Conservation (phyloP, 2,329 filamentous ascomycete species). For the Coleophoma eucalyptorum region DNA sequence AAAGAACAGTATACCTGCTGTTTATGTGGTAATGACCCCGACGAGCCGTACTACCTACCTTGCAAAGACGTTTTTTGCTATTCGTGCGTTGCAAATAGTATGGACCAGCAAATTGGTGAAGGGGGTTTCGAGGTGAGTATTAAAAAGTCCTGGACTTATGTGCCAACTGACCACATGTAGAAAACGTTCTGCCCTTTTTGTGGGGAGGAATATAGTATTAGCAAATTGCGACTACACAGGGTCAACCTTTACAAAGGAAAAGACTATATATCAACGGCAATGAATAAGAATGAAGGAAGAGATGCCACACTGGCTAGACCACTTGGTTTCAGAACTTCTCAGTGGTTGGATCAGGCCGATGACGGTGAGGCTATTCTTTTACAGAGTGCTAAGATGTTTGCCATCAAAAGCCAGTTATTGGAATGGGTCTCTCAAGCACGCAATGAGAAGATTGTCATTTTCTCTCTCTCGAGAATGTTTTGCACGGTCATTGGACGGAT, state of each 20-base stretch:
- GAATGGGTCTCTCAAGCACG: slow-evolving; percentile 35
- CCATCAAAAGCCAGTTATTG: slow-evolving; percentile 22
- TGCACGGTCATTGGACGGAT: slow-evolving; percentile 41
- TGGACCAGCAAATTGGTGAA: not conserved
- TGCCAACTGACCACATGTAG: not conserved
- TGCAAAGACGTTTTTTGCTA: not conserved
- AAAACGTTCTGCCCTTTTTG: not conserved
- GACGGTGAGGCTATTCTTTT: slow-evolving; percentile 18
- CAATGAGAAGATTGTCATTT: slow-evolving; percentile 51
- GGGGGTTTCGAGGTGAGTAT: not conserved
- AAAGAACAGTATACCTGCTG: too few species aligned
- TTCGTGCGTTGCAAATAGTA: not conserved
- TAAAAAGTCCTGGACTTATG: not conserved
- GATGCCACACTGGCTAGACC: not conserved
- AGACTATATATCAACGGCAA: not conserved
- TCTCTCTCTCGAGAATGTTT: slow-evolving; percentile 51
- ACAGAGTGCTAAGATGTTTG: slow-evolving; percentile 30
- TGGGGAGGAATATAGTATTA: not conserved
- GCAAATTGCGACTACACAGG: not conserved
- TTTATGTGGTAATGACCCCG: too few species aligned
- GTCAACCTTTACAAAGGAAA: not conserved
- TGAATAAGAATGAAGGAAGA: not conserved
- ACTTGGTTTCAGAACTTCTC: not conserved
- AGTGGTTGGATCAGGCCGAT: slow-evolving; percentile 7
- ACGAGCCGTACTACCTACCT: not conserved